These are phyloP conservation scores for Cladosporium sp. DNA, from an alignment of 2,329 filamentous ascomycete species.

Conservation along the genomic window DNA sequence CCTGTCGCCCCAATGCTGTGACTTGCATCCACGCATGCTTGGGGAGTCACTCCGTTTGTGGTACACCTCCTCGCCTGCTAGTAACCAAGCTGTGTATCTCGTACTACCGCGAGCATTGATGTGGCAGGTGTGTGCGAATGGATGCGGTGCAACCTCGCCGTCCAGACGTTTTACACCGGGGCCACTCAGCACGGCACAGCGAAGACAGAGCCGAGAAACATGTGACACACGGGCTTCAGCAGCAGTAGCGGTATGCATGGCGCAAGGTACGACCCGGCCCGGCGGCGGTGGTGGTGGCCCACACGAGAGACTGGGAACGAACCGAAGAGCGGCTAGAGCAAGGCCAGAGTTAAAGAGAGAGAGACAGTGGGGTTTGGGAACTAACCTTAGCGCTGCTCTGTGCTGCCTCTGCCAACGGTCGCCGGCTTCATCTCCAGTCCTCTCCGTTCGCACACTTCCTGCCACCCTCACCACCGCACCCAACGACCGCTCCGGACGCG, in stretches of 20 bases:
- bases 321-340: slow-evolving; percentile 7
- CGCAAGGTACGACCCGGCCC: slow-evolving; percentile 2
- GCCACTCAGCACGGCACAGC: slow-evolving; percentile 1
- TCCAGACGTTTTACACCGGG: neutral
- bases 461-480: slow-evolving; percentile 1
- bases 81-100: neutral
- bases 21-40: neutral
- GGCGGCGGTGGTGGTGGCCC: neutral
- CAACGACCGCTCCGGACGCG: slow-evolving; percentile 3
- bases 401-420: slow-evolving; percentile 7
- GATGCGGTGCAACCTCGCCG: neutral
- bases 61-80: neutral
- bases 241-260: neutral
- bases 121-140: neutral
- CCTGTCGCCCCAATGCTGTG: neutral
- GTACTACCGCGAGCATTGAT: neutral
- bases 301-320: neutral
- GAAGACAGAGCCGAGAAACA: neutral
- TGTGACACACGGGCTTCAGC: slow-evolving; percentile 2
- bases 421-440: slow-evolving; percentile 10
- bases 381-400: neutral
- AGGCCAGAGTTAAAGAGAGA: neutral
- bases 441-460: slow-evolving; percentile 10
- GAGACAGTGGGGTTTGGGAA: slow-evolving; percentile 1
- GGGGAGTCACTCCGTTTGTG: neutral